phyloP scores from a whole-genome alignment of 163 green algal genomes.

The Scenedesmus sp. region DNA sequence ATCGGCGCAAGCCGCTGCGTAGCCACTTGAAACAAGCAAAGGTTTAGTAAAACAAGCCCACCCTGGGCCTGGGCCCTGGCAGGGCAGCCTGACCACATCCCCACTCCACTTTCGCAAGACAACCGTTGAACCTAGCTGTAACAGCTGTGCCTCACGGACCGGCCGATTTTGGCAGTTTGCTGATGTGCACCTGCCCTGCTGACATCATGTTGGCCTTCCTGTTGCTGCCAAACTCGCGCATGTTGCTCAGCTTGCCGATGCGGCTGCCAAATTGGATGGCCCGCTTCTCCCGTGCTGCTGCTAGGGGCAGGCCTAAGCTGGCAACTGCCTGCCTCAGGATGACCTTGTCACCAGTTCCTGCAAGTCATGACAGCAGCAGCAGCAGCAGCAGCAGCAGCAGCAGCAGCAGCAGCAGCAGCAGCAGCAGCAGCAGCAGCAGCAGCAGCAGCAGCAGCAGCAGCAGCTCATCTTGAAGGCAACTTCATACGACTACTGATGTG shows the following conservation, averaged over 20 bases:
- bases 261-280: constrained; percentile 96
- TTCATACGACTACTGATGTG: too few relatives aligned
- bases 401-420: not conserved
- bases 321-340: constrained; percentile 78
- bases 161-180: not conserved
- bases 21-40: too few relatives aligned
- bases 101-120: too few relatives aligned
- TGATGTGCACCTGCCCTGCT: constrained; percentile 74
- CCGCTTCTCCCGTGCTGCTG: constrained; percentile 85
- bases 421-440: not conserved
- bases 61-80: too few relatives aligned
- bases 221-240: constrained; percentile 89
- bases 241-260: constrained; percentile 88
- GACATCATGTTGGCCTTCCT: constrained; percentile 80
- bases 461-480: too few relatives aligned
- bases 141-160: not conserved
- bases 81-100: too few relatives aligned
- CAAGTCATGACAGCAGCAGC: not conserved
- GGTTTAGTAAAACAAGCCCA: too few relatives aligned
- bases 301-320: constrained; percentile 78
- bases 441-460: too few relatives aligned
- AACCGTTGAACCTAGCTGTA: too few relatives aligned
- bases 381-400: not conserved
- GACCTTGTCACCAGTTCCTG: constrained; percentile 89
- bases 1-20: too few relatives aligned